Base-by-base conservation (phyloP, 2,329 filamentous ascomycete genomes). In the Diaporthe helianthi region DNA sequence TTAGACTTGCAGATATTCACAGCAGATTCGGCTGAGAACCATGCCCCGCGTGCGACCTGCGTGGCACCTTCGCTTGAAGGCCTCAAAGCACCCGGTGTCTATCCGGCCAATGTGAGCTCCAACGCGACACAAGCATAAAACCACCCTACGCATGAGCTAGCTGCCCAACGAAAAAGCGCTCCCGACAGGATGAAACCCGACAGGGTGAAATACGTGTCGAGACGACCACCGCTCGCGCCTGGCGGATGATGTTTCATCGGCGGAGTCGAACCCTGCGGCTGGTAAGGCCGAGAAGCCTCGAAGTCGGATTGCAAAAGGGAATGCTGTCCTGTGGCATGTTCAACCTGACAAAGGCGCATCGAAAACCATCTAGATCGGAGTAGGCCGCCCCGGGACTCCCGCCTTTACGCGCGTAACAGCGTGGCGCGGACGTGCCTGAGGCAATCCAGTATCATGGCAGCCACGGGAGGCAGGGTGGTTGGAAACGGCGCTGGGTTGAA, bases 401-500 rank as follows among this genome's bases (percentile, higher is more conserved):
- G 41, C 47, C 41, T 10, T 33, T 63, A 49, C 58, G 58, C 58
- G 58, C 44, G 36, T 54, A 51, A 44, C 41, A 55, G 13, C 46
- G 33, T 19, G 22, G n/a, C n/a, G 58, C 10, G 19, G 22, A 13
- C n/a, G 58, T 17, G 19, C 41, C 58, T 44, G 29, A 47, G 53
- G 22, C 31, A 29, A 38, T 58, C 46, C 29, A 41, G 36, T 38
- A 38, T 38, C 36, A 38, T 38, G 36, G 26, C 64, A 5, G 3
- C 47, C 64, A 44, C 51, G 47, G 44, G 52, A 41, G 65, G 31
- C 29, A 51, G 46, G 31, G 47, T 33, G 19, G 44, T 29, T 31
- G 9, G 24, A 44, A 46, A 47, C 24, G 55, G 24, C 41, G 65
- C 65, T 53, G 51, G 66, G 61, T 69, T 61, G 47, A 49, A 61